phyloP scores from a whole-genome alignment of 164 flowering plant genomes.

The Magnolia sinica region DNA sequence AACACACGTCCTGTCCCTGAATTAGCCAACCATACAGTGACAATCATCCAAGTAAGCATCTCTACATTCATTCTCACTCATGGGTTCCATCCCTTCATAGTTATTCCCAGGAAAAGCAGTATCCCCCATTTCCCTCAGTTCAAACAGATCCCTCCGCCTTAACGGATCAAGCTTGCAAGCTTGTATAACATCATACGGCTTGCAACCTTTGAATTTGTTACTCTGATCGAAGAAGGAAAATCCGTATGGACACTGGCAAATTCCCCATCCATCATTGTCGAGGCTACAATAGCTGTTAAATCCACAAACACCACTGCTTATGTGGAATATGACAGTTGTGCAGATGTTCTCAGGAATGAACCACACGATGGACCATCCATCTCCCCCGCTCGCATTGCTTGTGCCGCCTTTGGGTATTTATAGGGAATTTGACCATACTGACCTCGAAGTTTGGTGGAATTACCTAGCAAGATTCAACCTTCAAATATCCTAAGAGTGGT shows the following conservation, averaged over 20 bases:
- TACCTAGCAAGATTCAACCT: too few relatives aligned
- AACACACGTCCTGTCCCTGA: background rate
- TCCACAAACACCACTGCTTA: slow-evolving; percentile 32
- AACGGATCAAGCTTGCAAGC: slow-evolving; percentile 15
- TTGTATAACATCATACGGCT: slow-evolving; percentile 27
- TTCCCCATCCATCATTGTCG: slow-evolving; percentile 16
- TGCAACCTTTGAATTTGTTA: slow-evolving; percentile 38
- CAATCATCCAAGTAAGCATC: slow-evolving; percentile 48
- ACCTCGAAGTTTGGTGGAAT: too few relatives aligned
- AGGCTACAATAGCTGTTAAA: slow-evolving; percentile 34
- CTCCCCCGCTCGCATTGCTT: background rate
- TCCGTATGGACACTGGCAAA: slow-evolving; percentile 33
- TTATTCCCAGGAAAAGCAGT: slow-evolving; percentile 42
- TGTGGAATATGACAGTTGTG: background rate
- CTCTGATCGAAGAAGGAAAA: slow-evolving; percentile 36
- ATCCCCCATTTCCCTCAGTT: slow-evolving; percentile 10
- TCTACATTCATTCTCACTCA: slow-evolving; percentile 32
- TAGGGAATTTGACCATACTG: background rate
- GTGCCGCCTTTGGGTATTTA: background rate
- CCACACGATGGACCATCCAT: background rate
- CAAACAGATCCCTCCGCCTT: background rate
- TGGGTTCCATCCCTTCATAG: slow-evolving; percentile 14
- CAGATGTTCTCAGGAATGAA: background rate
- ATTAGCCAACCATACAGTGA: slow-evolving; percentile 42
- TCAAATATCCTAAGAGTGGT: too few relatives aligned